These are phyloP conservation scores for Apiospora phragmitis DNA, from an alignment of 2,329 filamentous ascomycete genomes.

Conservation along the genomic window DNA sequence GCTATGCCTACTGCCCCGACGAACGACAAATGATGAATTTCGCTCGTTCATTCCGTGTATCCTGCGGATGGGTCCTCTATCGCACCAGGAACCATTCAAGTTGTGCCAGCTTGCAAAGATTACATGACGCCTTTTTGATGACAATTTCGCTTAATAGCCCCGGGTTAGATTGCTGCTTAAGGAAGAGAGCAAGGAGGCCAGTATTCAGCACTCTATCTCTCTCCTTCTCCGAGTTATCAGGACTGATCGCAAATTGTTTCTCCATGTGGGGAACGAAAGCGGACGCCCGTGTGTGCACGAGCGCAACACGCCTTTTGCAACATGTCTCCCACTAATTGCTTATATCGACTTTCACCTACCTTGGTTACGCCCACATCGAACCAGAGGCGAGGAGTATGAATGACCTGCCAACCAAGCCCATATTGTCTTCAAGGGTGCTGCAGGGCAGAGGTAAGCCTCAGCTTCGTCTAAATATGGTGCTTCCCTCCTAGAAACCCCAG, in stretches of 20 bases:
- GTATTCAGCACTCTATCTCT: not conserved
- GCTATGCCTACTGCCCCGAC: not conserved
- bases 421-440: not conserved
- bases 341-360: not conserved
- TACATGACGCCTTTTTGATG: not conserved
- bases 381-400: not conserved
- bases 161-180: not conserved
- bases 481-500: not conserved
- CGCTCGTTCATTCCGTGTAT: not conserved
- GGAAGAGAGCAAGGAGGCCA: not conserved
- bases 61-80: not conserved
- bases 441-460: not conserved
- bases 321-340: not conserved
- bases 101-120: not conserved
- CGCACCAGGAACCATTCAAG: not conserved
- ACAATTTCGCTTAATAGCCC: not conserved
- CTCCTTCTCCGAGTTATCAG: no score
- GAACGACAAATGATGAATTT: no score
- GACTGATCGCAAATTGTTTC: constrained; percentile 7
- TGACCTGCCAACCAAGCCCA: not conserved
- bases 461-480: not conserved
- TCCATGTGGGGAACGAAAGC: not conserved
- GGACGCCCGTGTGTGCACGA: not conserved
- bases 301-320: not conserved
- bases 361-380: not conserved